Conservation (phyloP, 2,329 filamentous ascomycete genomes). For the Cucurbitaria berberidis region DNA sequence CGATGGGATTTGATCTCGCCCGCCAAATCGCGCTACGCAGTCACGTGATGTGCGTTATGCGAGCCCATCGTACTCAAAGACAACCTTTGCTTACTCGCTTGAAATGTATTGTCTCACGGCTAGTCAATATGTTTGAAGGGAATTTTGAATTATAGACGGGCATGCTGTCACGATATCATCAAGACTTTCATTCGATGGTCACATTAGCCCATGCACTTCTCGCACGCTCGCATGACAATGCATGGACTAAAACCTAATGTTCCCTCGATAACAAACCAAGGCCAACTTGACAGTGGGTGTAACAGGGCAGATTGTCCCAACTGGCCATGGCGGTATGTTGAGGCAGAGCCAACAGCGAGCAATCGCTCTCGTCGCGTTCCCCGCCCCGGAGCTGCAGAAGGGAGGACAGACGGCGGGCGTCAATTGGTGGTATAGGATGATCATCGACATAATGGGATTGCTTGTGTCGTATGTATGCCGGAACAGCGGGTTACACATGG, state of each 20-base stretch:
- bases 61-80: too few relatives aligned
- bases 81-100: too few relatives aligned
- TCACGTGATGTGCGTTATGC: conserved; percentile 29
- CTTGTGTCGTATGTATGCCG: conserved; percentile 1
- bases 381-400: background rate
- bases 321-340: background rate
- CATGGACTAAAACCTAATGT: too few relatives aligned
- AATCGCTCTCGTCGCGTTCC: background rate
- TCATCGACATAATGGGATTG: background rate
- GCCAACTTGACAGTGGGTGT: background rate
- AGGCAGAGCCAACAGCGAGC: background rate
- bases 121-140: too few relatives aligned
- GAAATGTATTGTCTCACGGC: too few relatives aligned
- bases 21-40: conserved; percentile 15
- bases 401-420: background rate
- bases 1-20: conserved; percentile 15
- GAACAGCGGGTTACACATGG: conserved; percentile 7
- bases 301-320: background rate
- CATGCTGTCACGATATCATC: too few relatives aligned
- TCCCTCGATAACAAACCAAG: too few relatives aligned
- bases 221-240: too few relatives aligned
- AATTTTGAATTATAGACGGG: too few relatives aligned
- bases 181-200: too few relatives aligned
- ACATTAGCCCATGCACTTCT: too few relatives aligned
- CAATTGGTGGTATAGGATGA: background rate